These are phyloP conservation scores for Daucus carota DNA, from an alignment of 129 eudicot species.

Conservation along the genomic window DH1_v3.0 NC_030384.2:42644001-42644500, in stretches of 20 bases:
- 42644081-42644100: too few species aligned
- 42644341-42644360: neutral
- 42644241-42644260: conserved; percentile 72
- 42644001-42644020: too few species aligned
- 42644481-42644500: conserved; percentile 75
- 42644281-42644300: conserved; percentile 47
- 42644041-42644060: too few species aligned
- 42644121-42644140: too few species aligned
- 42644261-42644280: conserved; percentile 87
- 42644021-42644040: too few species aligned
- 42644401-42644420: conserved; percentile 65
- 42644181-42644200: conserved; percentile 90
- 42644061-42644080: too few species aligned
- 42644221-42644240: conserved; percentile 70
- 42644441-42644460: conserved; percentile 61
- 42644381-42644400: neutral
- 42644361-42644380: neutral
- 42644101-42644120: too few species aligned
- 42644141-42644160: neutral
- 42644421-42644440: conserved; percentile 78
- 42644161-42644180: conserved; percentile 69
- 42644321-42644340: neutral
- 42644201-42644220: conserved; percentile 80
- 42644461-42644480: conserved; percentile 73
- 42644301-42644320: neutral